Base-by-base conservation (phyloP, 2,329 filamentous ascomycete species). In the Exophiala aquamarina region DNA sequence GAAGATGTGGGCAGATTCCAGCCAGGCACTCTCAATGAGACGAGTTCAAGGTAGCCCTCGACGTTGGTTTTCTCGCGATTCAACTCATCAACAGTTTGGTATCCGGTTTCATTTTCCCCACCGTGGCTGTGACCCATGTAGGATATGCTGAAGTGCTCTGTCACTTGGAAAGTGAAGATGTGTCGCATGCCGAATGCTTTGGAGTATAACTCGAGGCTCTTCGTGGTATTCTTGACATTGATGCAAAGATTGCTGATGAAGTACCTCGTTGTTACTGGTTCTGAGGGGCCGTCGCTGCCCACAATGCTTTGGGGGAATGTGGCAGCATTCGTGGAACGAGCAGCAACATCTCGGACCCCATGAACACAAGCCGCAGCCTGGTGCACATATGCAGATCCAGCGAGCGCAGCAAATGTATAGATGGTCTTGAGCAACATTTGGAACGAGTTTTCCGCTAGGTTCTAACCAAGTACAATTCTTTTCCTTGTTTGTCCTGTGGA, bases 51-150 rank as follows among this genome's bases (percentile, higher is more conserved):
- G 7, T 14, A 14, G 6, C 32, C 32, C 13, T 34, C 6, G 13
- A 7, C 13, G 17, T 34, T 34, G n/a, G 6, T 34, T n/a, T 34
- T 34, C 8, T 34, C 32, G 32, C 32, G 32, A 18, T 34, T 34
- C 6, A 34, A 8, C 17, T 34, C 32, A 7, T 6, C 13, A 34
- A 18, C 35, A 4, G 10, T 34, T 17, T 43, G 40, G 20, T 19
- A 33, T 35, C 40, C 23, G 9, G 23, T 43, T n/a, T 26, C 40
- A 28, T 43, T 43, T 14, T 17, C 17, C 8, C 40, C 40, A n/a
- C 40, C 40, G n/a, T 33, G 26, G 29, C 19, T n/a, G 26, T 43
- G 40, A 17, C 40, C 40, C 26, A 43, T 33, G 21, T 43, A 43
- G 26, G 21, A 11, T 14, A 43, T 33, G n/a, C 19, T 15, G 40